Evolutionary conservation across 2,329 filamentous ascomycete genomes (phyloP), one percentile per base, ranked within the genome.

Genomic region (Raffaelea deltoideospora): DNA sequence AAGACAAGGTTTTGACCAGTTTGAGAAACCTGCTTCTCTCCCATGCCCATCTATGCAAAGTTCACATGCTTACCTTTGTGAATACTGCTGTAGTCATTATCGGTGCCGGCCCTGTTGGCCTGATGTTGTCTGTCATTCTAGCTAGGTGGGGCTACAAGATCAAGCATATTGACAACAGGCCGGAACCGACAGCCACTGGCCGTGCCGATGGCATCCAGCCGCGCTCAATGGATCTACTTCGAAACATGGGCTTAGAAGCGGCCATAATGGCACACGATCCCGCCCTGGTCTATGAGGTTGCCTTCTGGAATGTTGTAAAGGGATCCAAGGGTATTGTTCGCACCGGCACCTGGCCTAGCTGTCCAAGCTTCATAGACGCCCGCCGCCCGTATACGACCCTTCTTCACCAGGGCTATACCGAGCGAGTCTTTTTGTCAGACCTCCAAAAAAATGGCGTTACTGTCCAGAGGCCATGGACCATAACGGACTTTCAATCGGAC

Each of bases 121-220:
- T 94, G 40, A 77, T 92, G 60, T 69, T 94, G 19, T 90, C 85
- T 9, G 86, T 86, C 22, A 88, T 82, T 53, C 70, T 95, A 43
- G 82, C 84, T 42, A 70, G 86, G 62, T 94, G 86, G 84, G 87
- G 87, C 17, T 95, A 94, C 66, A 85, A 76, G 56, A 84, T 95
- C 57, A 93, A 88, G 65, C 85, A 94, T 59, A 85, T 94, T 52
- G 87, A 94, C 60, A 93, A 92, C 59, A 72, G 86, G 41, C 67
- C 84, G 3, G 81, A 88, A 50, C 86, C 86, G 14, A 94, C 86
- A 11, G 52, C 74, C 3, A 93, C 85, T 17, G 86, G 86, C 37
- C 81, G 86, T 45, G 87, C 86, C 38, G 86, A 94, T 58, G 86
- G 85, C 43, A 92, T 95, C 40, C 86, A 94, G 60, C 86, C 86